Evolutionary conservation across 768 basidiomycete species (phyloP), one percentile per base, ranked within the genome.

Genomic region (Hygrocybe coccinea): DNA sequence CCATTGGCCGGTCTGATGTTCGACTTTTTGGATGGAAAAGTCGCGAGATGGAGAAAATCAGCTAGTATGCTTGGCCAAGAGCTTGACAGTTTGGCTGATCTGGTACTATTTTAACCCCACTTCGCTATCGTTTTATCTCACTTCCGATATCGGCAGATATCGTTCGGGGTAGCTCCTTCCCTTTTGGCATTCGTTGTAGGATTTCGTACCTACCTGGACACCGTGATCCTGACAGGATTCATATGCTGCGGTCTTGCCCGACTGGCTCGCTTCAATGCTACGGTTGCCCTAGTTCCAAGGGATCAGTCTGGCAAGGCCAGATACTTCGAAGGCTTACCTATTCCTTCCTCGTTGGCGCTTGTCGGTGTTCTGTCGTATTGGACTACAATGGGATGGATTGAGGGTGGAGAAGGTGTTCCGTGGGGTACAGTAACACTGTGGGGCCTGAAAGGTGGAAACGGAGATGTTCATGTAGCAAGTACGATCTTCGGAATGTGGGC

Each of bases 251-350:
- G 97, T 35, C 83, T 99, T 51, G 97, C 97, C 17, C 87, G 97
- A 49, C 86, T 99, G 34, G 97, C 97, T 9, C 86, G 97, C 39
- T 99, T 97, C 80, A 99, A 99, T 70, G 97, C 95, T 8, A 99
- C 97, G 0, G 95, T 97, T 56, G 97, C 97, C 2, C 76, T 92
- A 41, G 79, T 97, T 22, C 95, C 95, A 1, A 95, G 94, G 70
- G 89, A 94, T 66, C 72, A 69, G 6, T 79, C 78, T 29, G 95
- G 97, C 55, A 98, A 97, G 69, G 79, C 89, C 14, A 86, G 86
- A 64, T 98, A 95, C 76, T 99, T 98, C 68, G 97, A 98, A 72
- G 97, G 97, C 5, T 82, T 99, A 19, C 97, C 97, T 22, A 98
- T 99, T 58, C 97, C 97, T 1, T 90, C 91, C 0, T 89, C 90